Evolutionary conservation across 2,329 filamentous ascomycete genomes (phyloP).

Genomic region (Pyrenophora tritici-repentis): DNA sequence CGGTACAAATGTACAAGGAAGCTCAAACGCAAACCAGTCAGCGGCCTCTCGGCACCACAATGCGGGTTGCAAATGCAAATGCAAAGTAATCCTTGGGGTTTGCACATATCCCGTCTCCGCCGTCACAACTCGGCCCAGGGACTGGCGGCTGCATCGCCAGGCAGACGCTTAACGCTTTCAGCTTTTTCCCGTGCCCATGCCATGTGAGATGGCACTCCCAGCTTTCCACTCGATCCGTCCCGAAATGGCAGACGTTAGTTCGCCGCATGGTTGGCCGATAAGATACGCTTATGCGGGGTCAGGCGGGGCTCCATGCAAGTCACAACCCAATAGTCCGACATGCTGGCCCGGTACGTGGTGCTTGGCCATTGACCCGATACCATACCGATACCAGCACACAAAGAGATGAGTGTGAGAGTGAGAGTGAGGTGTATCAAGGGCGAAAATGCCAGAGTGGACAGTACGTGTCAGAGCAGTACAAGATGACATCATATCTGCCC

Average conservation of each 20-base stretch:
- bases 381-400: neutral
- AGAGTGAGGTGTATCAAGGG: conserved; percentile 2
- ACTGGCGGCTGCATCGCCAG: conserved; percentile 38
- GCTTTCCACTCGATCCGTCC: conserved; percentile 38
- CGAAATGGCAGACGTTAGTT: conserved; percentile 33
- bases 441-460: neutral
- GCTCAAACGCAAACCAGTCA: conserved; percentile 1
- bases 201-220: conserved; percentile 12
- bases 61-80: neutral
- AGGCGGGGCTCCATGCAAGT: conserved; percentile 29
- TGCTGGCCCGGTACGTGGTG: conserved; percentile 26
- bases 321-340: conserved; percentile 14
- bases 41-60: conserved; percentile 1
- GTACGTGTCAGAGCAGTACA: neutral
- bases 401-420: conserved; percentile 4
- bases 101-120: conserved; percentile 13
- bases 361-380: conserved; percentile 21
- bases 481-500: conserved; percentile 29
- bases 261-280: conserved; percentile 33
- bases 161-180: conserved; percentile 15
- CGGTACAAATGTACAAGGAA: no score
- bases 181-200: conserved; percentile 8
- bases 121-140: conserved; percentile 12
- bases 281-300: conserved; percentile 36
- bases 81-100: neutral